Percentiles rank a stretch among this genome's conserved stretches.
Evolutionary conservation across 2,329 filamentous ascomycete species (phyloP).

Genomic region (Fusarium vanettenii): DNA sequence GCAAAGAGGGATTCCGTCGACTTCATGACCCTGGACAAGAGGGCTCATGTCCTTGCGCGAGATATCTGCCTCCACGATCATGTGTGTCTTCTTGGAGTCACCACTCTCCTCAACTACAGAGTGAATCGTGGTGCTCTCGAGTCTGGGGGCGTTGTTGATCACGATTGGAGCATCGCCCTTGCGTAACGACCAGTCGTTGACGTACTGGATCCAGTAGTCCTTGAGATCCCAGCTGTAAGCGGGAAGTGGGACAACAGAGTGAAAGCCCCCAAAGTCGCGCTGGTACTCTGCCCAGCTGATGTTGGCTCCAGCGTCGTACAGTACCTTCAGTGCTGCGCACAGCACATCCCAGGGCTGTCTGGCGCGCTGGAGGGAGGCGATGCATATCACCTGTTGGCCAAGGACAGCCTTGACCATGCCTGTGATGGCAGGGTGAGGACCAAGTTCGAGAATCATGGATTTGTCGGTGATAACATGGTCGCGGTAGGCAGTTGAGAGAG

Average conservation of each 20-base stretch:
- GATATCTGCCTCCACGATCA: slow-evolving; percentile 35
- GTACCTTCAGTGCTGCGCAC: neutral
- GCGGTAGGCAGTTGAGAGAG: slow-evolving; percentile 9
- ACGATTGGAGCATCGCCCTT: slow-evolving; percentile 60
- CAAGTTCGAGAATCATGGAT: slow-evolving; percentile 31
- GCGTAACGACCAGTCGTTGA: slow-evolving; percentile 77
- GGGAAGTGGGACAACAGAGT: slow-evolving; percentile 68
- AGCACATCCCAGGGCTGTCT: slow-evolving; percentile 25
- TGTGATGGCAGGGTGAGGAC: slow-evolving; percentile 31
- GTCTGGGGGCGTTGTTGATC: slow-evolving; percentile 7
- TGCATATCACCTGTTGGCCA: slow-evolving; percentile 17
- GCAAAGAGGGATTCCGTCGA: slow-evolving; percentile 35
- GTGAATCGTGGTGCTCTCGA: slow-evolving; percentile 36
- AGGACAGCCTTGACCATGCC: slow-evolving; percentile 34
- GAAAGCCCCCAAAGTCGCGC: slow-evolving; percentile 19
- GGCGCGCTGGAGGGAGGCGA: slow-evolving; percentile 26
- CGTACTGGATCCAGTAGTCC: slow-evolving; percentile 74
- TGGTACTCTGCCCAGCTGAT: slow-evolving; percentile 47
- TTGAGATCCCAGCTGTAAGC: slow-evolving; percentile 80
- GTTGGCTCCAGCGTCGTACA: slow-evolving; percentile 24
- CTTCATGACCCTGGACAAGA: slow-evolving; percentile 29
- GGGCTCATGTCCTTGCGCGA: slow-evolving; percentile 33
- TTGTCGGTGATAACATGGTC: slow-evolving; percentile 6
- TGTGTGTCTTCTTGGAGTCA: slow-evolving; percentile 20
- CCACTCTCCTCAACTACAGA: slow-evolving; percentile 28